Percentiles rank a stretch among this genome's conserved stretches.
These are phyloP conservation scores for Phialocephala sp. DNA, from an alignment of 2,329 filamentous ascomycete species.

Conservation along the genomic window DNA sequence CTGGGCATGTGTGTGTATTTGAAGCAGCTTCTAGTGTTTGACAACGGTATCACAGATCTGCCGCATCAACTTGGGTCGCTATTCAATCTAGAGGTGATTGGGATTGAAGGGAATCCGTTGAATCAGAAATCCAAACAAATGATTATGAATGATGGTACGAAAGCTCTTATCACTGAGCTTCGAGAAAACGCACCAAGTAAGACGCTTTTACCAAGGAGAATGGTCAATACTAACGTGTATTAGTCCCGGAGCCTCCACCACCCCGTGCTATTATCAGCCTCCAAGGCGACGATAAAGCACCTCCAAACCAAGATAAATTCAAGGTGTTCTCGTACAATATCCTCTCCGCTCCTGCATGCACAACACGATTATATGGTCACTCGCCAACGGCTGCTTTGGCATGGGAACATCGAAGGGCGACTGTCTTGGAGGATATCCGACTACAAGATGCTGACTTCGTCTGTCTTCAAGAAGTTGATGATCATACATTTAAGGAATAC, in stretches of 20 bases:
- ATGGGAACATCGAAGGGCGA: slow-evolving; percentile 86
- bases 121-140: slow-evolving; percentile 77
- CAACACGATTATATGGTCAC: slow-evolving; percentile 84
- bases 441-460: slow-evolving; percentile 85
- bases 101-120: slow-evolving; percentile 90
- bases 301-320: slow-evolving; percentile 68
- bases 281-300: slow-evolving; percentile 59
- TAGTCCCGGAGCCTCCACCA: slow-evolving; percentile 78
- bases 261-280: slow-evolving; percentile 82
- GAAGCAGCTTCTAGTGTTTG: slow-evolving; percentile 83
- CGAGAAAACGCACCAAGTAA: slow-evolving; percentile 85
- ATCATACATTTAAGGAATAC: slow-evolving; percentile 88
- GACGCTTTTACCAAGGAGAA: slow-evolving; percentile 45
- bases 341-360: slow-evolving; percentile 92
- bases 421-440: slow-evolving; percentile 83
- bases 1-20: slow-evolving; percentile 97
- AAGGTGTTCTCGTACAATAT: slow-evolving; percentile 95
- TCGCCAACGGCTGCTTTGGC: slow-evolving; percentile 79
- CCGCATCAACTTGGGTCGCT: slow-evolving; percentile 89
- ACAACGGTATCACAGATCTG: slow-evolving; percentile 83
- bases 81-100: slow-evolving; percentile 85
- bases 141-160: slow-evolving; percentile 86
- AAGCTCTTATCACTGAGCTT: slow-evolving; percentile 80
- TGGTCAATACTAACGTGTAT: slow-evolving; percentile 20
- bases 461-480: slow-evolving; percentile 91